Percentiles rank a stretch among this genome's conserved stretches.
phyloP scores from a whole-genome alignment of 495 filamentous ascomycete species.

The Chaetomium cochliodes region DNA sequence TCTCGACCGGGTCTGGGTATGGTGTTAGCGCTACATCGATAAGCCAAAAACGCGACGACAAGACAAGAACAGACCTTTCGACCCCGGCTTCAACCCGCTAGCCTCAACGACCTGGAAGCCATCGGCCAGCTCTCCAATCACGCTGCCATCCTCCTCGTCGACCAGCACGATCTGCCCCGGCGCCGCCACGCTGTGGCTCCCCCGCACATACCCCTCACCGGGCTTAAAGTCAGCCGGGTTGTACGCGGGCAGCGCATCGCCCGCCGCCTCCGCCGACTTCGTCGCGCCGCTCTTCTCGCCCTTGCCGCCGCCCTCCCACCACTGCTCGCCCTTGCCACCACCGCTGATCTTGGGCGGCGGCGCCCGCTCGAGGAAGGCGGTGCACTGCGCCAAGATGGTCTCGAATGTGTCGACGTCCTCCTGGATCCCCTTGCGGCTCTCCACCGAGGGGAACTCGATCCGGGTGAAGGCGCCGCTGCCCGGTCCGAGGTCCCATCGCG shows the following conservation, averaged over 20 bases:
- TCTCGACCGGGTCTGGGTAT: conserved; percentile 79
- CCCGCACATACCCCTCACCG: conserved; percentile 69
- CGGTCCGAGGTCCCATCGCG: conserved; percentile 85
- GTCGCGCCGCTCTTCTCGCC: conserved; percentile 32
- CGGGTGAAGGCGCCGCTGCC: conserved; percentile 86
- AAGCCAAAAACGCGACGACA: background rate
- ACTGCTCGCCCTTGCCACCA: background rate
- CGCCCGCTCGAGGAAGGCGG: conserved; percentile 82
- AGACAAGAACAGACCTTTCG: conserved; percentile 66
- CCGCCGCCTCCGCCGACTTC: conserved; percentile 43
- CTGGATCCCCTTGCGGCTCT: conserved; percentile 67
- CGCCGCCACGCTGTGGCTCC: conserved; percentile 49
- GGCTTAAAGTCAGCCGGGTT: conserved; percentile 78
- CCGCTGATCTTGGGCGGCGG: conserved; percentile 56
- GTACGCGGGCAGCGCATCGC: conserved; percentile 57
- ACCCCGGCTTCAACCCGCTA: conserved; percentile 69
- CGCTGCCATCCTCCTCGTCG: conserved; percentile 91
- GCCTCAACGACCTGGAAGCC: conserved; percentile 79
- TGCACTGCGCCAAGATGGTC: conserved; percentile 93
- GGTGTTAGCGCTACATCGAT: conserved; percentile 10
- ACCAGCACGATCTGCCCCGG: conserved; percentile 85
- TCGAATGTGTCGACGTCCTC: conserved; percentile 96
- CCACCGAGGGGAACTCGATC: conserved; percentile 79
- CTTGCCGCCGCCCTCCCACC: conserved; percentile 32
- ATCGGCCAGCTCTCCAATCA: conserved; percentile 86